phyloP scores from a whole-genome alignment of 345 rosid genomes.

The Murraya koenigii region DNA sequence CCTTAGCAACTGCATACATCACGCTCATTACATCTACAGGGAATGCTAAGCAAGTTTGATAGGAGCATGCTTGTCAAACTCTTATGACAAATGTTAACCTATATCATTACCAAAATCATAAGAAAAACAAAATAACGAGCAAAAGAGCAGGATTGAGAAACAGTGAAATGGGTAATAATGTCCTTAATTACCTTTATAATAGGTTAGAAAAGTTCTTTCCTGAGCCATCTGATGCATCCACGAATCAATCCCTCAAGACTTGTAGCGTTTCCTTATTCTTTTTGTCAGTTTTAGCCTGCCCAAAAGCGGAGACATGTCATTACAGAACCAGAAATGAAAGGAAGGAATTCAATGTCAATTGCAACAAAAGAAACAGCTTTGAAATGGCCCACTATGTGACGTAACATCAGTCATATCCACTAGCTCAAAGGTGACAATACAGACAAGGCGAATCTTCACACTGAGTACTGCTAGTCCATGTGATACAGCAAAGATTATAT shows the following conservation, averaged over 20 bases:
- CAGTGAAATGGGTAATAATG: neutral
- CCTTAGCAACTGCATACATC: too few species aligned
- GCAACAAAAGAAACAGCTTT: neutral
- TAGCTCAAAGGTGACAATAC: neutral
- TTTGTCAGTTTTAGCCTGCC: slow-evolving; percentile 6
- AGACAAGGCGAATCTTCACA: neutral
- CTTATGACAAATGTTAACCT: too few species aligned
- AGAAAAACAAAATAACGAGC: too few species aligned
- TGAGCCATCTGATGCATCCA: neutral
- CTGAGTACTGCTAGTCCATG: neutral
- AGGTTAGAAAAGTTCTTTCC: neutral
- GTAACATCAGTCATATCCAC: neutral
- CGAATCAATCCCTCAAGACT: neutral
- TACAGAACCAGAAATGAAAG: neutral
- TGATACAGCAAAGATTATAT: too few species aligned
- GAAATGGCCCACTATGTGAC: neutral
- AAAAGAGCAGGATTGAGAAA: neutral
- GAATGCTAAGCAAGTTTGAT: too few species aligned
- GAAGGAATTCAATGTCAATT: neutral
- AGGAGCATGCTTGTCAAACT: too few species aligned
- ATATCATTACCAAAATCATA: too few species aligned
- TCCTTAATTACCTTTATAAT: neutral
- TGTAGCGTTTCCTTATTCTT: neutral
- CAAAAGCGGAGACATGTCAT: neutral
- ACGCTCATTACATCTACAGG: too few species aligned